These are phyloP conservation scores for Calonectria crousiana DNA, from an alignment of 2,329 filamentous ascomycete genomes.

Conservation along the genomic window DNA sequence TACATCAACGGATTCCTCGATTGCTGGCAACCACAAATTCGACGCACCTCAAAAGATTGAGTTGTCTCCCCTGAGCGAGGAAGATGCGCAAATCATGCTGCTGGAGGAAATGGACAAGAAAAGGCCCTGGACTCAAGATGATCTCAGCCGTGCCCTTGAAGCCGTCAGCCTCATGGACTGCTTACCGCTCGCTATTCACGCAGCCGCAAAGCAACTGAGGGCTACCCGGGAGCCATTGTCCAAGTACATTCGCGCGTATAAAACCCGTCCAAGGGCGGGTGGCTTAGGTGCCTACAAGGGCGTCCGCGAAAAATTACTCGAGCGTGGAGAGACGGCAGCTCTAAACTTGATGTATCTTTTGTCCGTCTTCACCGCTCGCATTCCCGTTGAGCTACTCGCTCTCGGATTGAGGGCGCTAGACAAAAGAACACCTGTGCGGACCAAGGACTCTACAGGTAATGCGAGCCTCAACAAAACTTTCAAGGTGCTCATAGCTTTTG, in stretches of 20 bases:
- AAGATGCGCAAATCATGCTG: constrained; percentile 33
- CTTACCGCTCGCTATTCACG: constrained; percentile 37
- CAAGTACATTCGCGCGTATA: constrained; percentile 41
- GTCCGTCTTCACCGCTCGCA: constrained; percentile 38
- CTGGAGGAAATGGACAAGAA: constrained; percentile 41
- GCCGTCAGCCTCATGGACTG: constrained; percentile 36
- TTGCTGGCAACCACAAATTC: constrained; percentile 39
- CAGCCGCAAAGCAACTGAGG: constrained; percentile 36
- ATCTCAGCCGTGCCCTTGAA: constrained; percentile 34
- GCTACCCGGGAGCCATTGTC: constrained; percentile 39
- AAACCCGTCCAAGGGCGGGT: constrained; percentile 34
- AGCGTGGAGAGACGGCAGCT: constrained; percentile 39
- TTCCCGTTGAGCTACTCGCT: constrained; percentile 42
- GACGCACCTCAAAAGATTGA: constrained; percentile 40
- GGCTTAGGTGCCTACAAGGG: constrained; percentile 39
- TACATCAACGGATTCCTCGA: constrained; percentile 41
- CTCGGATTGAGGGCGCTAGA: constrained; percentile 40
- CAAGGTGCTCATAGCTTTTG: constrained; percentile 40
- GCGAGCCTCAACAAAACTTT: constrained; percentile 42
- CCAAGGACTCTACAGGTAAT: constrained; percentile 34
- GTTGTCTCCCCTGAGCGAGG: constrained; percentile 32
- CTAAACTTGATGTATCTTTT: constrained; percentile 42
- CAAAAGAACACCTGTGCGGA: constrained; percentile 38
- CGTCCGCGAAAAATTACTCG: constrained; percentile 36
- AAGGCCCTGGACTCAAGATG: constrained; percentile 38